Conservation (phyloP, 2,329 filamentous ascomycete genomes). For the Colletotrichum phormii region DNA sequence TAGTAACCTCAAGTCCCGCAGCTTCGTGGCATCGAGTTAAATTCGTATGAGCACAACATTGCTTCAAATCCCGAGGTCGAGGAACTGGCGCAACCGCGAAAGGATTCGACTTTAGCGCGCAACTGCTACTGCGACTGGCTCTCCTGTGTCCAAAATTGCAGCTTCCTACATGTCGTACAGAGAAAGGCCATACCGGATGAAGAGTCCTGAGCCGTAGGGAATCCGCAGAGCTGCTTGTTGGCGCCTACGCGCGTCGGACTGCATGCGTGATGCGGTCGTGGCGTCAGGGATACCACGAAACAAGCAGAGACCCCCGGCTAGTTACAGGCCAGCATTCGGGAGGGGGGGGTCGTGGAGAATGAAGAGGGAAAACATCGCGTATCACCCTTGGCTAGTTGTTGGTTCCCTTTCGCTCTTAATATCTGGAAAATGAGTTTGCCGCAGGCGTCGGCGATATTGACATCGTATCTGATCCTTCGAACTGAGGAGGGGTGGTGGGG, state of each 20-base stretch:
- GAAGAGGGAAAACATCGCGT: neutral
- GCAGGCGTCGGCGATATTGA: conserved; percentile 8
- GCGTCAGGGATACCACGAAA: conserved; percentile 27
- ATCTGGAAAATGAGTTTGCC: neutral
- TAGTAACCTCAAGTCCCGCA: neutral
- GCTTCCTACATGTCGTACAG: conserved; percentile 9
- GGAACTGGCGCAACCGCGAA: conserved; percentile 17
- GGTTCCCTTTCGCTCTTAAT: neutral
- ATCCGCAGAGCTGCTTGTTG: conserved; percentile 15
- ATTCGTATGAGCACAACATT: neutral
- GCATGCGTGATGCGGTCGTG: conserved; percentile 34
- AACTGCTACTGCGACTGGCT: conserved; percentile 2
- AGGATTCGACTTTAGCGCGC: conserved; percentile 17
- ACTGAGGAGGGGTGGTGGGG: neutral
- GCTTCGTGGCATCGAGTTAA: neutral
- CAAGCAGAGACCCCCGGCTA: conserved; percentile 7
- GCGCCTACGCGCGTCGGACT: conserved; percentile 37
- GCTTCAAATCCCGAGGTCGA: neutral
- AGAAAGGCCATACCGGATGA: neutral
- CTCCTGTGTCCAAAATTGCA: neutral
- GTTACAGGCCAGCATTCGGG: neutral
- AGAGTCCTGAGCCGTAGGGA: neutral
- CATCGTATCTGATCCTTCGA: conserved; percentile 18
- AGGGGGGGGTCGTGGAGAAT: neutral
- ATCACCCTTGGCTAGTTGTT: neutral